Evolutionary conservation across 2,329 filamentous ascomycete species (phyloP), one percentile per base, ranked within the genome.

Genomic region (Lasiodiplodia sp.): DNA sequence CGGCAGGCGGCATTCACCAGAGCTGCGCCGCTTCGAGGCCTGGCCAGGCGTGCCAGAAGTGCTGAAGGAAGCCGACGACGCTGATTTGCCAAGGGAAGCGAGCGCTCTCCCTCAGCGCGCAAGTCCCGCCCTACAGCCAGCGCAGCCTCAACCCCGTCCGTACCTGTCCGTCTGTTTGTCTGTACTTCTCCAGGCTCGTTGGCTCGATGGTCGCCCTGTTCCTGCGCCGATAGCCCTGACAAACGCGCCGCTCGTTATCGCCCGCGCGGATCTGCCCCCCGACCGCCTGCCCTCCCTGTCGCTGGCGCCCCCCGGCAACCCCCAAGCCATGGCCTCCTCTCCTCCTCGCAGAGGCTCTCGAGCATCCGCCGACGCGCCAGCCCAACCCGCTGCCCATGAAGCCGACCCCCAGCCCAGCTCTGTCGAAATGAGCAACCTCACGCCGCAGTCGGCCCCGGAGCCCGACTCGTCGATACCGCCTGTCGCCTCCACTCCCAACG

Each of bases 241-340:
- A 49, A 38, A 52, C 25, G 18, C 47, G 60, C 60, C 60, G 60
- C 21, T 64, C 60, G 47, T 64, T 64, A 64, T 64, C 60, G 60
- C 60, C 47, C 60, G 60, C 60, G 60, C 60, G 44, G 60, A 64
- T 64, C 60, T 52, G 47, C 60, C 60, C 60, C 37, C 60, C 60
- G 60, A 64, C 60, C 60, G 60, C 60, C 60, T 64, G 14, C 63
- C 63, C 52, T 55, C 63, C 63, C 63, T 66, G 63, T 66, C 63
- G 51, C 28, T 47, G 44, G 44, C 44, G 38, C 6, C 66, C 38
- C 66, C 53, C 66, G 28, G 53, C 56, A 62, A 47, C 58, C 56
- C 66, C 56, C 55, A 47, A 68, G 58, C 60, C 67, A 68, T 68
- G 67, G 67, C 67, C 51, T 65, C 67, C 37, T 55, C 67, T 56